A percentile compares a stretch with the other conserved stretches of the same genome.
phyloP scores from a whole-genome alignment of 495 filamentous ascomycete species.

The Penicillium goetzii region DNA sequence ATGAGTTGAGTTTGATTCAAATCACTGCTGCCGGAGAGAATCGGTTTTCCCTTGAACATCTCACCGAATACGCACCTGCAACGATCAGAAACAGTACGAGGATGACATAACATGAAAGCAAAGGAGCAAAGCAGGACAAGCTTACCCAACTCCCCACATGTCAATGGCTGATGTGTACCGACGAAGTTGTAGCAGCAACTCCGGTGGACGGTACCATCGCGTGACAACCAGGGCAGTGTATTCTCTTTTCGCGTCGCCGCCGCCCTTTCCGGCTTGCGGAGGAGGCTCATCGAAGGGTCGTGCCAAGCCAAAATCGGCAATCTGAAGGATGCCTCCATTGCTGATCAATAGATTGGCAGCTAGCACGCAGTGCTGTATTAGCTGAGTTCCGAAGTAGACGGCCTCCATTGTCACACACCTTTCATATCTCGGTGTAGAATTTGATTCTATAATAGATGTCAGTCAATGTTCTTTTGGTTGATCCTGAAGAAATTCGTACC shows the following conservation, averaged over 20 bases:
- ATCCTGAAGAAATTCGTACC: conserved; percentile 38
- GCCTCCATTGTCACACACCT: conserved; percentile 36
- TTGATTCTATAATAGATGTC: conserved; percentile 54
- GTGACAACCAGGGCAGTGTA: conserved; percentile 97
- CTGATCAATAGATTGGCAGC: conserved; percentile 97
- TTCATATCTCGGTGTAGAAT: conserved; percentile 99
- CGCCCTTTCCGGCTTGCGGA: conserved; percentile 77
- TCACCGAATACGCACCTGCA: conserved; percentile 92
- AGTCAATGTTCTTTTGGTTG: background rate
- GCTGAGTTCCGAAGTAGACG: conserved; percentile 5
- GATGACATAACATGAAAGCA: background rate
- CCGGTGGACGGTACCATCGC: conserved; percentile 94
- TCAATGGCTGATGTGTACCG: conserved; percentile 95
- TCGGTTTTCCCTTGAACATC: conserved; percentile 94
- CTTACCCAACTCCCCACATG: conserved; percentile 95
- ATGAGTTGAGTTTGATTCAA: conserved; percentile 87
- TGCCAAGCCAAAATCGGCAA: conserved; percentile 96
- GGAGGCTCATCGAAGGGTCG: conserved; percentile 88
- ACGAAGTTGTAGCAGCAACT: conserved; percentile 83
- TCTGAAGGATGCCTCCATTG: conserved; percentile 91
- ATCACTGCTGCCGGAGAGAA: conserved; percentile 87
- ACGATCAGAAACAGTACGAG: conserved; percentile 18
- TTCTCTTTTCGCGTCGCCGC: conserved; percentile 82
- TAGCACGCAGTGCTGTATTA: conserved; percentile 36
- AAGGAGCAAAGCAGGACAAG: conserved; percentile 1